Conservation (phyloP, 345 rosid species). For the Psidium friedrichsthalianum region DNA sequence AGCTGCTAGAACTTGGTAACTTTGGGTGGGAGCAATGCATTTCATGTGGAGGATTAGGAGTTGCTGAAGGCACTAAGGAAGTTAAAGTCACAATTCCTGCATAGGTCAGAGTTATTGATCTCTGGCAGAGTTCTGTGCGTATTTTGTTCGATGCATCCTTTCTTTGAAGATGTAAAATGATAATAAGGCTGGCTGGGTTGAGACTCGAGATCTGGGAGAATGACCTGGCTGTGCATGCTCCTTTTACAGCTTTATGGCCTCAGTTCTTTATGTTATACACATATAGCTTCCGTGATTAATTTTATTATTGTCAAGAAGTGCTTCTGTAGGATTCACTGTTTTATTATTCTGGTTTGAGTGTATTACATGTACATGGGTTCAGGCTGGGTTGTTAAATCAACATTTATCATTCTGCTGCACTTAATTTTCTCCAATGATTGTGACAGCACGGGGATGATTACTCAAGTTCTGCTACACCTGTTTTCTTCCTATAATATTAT, state of each 20-base stretch:
- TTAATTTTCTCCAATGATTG: not conserved
- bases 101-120: constrained; percentile 18
- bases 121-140: not conserved
- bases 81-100: constrained; percentile 61
- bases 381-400: not conserved
- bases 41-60: constrained; percentile 67
- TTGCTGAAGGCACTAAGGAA: constrained; percentile 60
- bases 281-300: not conserved
- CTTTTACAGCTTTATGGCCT: not conserved
- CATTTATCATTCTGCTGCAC: not conserved
- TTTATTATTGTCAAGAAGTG: not conserved
- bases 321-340: not conserved
- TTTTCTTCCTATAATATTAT: not conserved
- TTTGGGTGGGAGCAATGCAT: constrained; percentile 51
- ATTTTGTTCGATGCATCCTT: not conserved
- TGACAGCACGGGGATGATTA: not conserved
- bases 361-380: not conserved
- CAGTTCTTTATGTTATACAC: not conserved
- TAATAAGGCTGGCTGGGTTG: not conserved
- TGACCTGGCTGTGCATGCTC: not conserved
- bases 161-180: not conserved
- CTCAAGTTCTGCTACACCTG: not conserved
- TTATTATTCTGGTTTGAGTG: not conserved
- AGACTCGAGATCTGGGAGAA: not conserved
- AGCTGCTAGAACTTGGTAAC: not conserved